A percentile compares a stretch with the other conserved stretches of the same genome.
These are phyloP conservation scores for Fonsecaea monophora DNA, from an alignment of 2,329 filamentous ascomycete genomes.

Conservation along the genomic window DNA sequence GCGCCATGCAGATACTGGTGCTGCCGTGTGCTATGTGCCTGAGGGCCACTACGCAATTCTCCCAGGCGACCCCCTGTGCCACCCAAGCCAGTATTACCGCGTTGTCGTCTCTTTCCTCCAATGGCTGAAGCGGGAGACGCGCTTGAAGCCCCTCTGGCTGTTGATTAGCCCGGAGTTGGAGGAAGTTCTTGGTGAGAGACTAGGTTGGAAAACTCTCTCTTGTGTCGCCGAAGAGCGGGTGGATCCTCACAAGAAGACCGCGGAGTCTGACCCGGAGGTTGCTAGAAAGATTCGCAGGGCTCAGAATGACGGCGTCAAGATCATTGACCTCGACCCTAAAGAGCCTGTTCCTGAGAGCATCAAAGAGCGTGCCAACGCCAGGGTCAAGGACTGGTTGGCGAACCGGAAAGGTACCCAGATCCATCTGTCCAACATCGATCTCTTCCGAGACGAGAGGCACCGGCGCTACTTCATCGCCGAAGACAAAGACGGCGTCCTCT, in stretches of 20 bases:
- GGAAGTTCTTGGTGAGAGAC: constrained; percentile 76
- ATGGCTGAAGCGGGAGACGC: constrained; percentile 73
- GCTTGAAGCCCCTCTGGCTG: constrained; percentile 85
- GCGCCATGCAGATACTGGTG: constrained; percentile 79
- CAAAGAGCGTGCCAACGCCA: constrained; percentile 71
- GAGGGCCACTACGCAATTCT: constrained; percentile 81
- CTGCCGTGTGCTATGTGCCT: constrained; percentile 82
- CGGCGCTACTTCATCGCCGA: constrained; percentile 84
- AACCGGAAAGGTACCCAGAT: constrained; percentile 84
- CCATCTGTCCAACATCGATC: constrained; percentile 86
- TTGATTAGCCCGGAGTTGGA: constrained; percentile 81
- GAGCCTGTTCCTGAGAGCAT: constrained; percentile 70
- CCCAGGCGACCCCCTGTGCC: constrained; percentile 86
- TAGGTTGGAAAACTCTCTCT: constrained; percentile 87
- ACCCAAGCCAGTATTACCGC: constrained; percentile 74
- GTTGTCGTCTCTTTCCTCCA: constrained; percentile 77
- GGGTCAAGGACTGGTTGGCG: constrained; percentile 79
- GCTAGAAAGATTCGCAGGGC: constrained; percentile 79
- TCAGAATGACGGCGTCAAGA: constrained; percentile 82
- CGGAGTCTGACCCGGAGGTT: constrained; percentile 69
- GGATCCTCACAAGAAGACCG: constrained; percentile 72
- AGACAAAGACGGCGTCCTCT: constrained; percentile 73
- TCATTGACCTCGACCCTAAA: constrained; percentile 73
- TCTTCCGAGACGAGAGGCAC: constrained; percentile 84
- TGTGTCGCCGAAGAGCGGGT: constrained; percentile 89